phyloP scores from a whole-genome alignment of 441 rosid species.

The Populus trichocarpa region DNA sequence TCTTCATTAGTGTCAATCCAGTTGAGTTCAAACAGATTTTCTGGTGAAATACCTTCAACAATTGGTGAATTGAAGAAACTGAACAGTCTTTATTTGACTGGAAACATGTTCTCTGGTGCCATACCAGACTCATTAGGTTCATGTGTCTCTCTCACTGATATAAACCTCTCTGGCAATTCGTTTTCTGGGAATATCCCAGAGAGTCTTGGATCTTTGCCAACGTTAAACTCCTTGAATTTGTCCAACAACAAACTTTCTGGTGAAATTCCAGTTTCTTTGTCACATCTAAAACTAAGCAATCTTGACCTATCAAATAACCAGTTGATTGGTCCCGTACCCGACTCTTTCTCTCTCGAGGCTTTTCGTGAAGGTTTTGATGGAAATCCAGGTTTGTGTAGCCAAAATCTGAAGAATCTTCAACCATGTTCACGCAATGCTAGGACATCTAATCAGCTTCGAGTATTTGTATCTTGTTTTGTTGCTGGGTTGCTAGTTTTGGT shows the following conservation, averaged over 20 bases:
- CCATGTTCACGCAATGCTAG: conserved; percentile 42
- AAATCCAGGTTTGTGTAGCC: conserved; percentile 76
- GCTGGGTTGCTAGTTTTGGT: conserved; percentile 46
- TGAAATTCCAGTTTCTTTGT: conserved; percentile 60
- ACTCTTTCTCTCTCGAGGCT: conserved; percentile 50
- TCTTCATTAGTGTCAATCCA: conserved; percentile 45
- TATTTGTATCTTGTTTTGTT: conserved; percentile 51
- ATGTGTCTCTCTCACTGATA: conserved; percentile 52
- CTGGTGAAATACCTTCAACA: conserved; percentile 55
- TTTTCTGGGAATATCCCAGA: conserved; percentile 66
- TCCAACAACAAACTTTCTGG: conserved; percentile 69
- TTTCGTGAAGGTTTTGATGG: conserved; percentile 68
- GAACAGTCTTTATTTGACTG: conserved; percentile 52
- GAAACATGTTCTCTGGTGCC: conserved; percentile 53
- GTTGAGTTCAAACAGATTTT: conserved; percentile 52
- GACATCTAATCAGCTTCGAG: conserved; percentile 32
- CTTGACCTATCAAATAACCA: conserved; percentile 75
- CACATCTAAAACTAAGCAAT: conserved; percentile 68
- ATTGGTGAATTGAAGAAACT: conserved; percentile 59
- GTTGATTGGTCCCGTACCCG: conserved; percentile 63
- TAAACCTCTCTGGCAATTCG: conserved; percentile 61
- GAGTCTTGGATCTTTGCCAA: conserved; percentile 56
- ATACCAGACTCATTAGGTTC: conserved; percentile 69
- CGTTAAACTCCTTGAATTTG: conserved; percentile 74
- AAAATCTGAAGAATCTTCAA: conserved; percentile 38